These are phyloP conservation scores for Aurinia saxatilis DNA, from an alignment of 345 rosid genomes.

Conservation along the genomic window DNA sequence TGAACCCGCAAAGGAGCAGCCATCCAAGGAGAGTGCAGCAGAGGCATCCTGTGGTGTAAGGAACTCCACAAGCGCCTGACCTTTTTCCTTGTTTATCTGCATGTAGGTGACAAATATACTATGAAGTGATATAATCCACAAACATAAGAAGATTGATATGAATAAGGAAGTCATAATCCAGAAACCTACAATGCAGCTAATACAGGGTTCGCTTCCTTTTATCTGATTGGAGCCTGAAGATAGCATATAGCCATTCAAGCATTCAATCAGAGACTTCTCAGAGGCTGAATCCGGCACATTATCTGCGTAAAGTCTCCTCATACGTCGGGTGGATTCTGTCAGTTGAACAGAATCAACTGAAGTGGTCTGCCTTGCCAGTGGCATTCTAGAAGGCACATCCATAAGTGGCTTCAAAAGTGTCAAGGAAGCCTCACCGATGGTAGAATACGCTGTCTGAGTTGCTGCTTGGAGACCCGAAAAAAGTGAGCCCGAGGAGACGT, in stretches of 20 bases:
- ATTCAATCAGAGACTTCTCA: constrained; percentile 67
- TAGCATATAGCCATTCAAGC: constrained; percentile 53
- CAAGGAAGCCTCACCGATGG: constrained; percentile 36
- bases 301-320: constrained; percentile 86
- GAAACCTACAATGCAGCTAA: constrained; percentile 82
- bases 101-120: constrained; percentile 13
- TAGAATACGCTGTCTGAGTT: constrained; percentile 36
- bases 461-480: constrained; percentile 38
- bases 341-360: constrained; percentile 69
- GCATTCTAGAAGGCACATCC: constrained; percentile 30
- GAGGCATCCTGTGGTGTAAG: constrained; percentile 95
- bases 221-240: constrained; percentile 61
- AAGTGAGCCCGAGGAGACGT: constrained; percentile 27
- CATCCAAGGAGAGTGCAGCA: constrained; percentile 80
- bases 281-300: constrained; percentile 74
- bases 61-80: constrained; percentile 87
- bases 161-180: constrained; percentile 7
- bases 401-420: constrained; percentile 34
- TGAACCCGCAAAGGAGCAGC: constrained; percentile 54
- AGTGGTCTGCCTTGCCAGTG: constrained; percentile 31
- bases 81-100: constrained; percentile 78
- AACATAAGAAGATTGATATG: constrained; percentile 15
- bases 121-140: constrained; percentile 9
- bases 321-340: constrained; percentile 76
- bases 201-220: constrained; percentile 72